Evolutionary conservation across 805 yeast species (phyloP).

Genomic region (Candida silvatica): DNA sequence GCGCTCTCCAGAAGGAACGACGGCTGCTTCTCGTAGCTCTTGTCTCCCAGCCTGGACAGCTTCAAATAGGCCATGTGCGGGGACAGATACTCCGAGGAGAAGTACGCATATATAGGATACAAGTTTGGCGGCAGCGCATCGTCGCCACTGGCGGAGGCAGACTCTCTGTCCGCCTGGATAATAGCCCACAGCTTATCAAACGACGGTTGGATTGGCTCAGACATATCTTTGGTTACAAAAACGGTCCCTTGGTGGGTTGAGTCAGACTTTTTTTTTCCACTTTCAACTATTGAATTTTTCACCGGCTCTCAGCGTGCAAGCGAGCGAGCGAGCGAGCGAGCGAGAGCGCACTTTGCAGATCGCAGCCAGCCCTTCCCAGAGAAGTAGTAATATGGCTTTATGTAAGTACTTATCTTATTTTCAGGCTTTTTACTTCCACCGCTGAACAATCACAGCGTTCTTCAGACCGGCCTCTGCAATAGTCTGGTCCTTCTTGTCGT

Average conservation of each 20-base stretch:
- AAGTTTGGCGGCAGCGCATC: conserved; percentile 42
- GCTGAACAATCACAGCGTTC: conserved; percentile 84
- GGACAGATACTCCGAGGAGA: conserved; percentile 70
- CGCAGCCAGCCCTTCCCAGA: too few relatives aligned
- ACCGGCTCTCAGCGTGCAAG: too few relatives aligned
- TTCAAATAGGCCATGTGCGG: conserved; percentile 89
- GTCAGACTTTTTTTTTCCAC: too few relatives aligned
- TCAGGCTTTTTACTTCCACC: conserved; percentile 48
- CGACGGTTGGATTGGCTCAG: conserved; percentile 38
- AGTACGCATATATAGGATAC: conserved; percentile 72
- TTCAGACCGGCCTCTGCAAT: conserved; percentile 69
- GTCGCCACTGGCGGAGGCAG: conserved; percentile 1
- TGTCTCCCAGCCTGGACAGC: conserved; percentile 58
- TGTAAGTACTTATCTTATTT: too few relatives aligned
- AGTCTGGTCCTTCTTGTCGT: conserved; percentile 43
- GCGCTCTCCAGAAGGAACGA: conserved; percentile 89
- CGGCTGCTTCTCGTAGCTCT: conserved; percentile 40
- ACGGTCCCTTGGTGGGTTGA: too few relatives aligned
- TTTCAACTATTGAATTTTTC: too few relatives aligned
- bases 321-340: too few relatives aligned
- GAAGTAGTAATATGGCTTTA: too few relatives aligned
- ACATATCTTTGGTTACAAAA: too few relatives aligned
- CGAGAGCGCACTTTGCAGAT: too few relatives aligned
- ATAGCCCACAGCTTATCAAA: conserved; percentile 35
- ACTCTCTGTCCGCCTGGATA: conserved; percentile 27